phyloP scores from a whole-genome alignment of 1,284 basidiomycete genomes.

The Rugosomyces carneus region DNA sequence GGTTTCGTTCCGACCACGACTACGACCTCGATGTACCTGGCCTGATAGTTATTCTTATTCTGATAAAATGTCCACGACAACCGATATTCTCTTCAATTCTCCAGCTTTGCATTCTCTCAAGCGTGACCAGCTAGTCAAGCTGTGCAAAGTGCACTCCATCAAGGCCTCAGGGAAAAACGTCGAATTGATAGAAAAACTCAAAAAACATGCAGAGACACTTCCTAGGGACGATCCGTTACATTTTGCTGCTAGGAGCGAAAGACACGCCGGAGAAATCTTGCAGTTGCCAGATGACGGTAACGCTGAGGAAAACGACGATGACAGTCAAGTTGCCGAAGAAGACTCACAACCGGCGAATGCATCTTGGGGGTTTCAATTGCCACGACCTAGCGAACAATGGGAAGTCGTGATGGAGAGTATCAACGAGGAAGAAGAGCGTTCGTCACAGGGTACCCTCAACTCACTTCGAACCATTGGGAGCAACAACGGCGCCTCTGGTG shows the following conservation, averaged over 20 bases:
- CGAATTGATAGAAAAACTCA: conserved; percentile 62
- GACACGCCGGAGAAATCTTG: conserved; percentile 11
- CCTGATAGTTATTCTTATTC: neutral
- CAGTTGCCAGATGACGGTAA: conserved; percentile 18
- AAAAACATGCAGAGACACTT: conserved; percentile 54
- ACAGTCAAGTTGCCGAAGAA: conserved; percentile 23
- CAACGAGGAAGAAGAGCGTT: conserved; percentile 49
- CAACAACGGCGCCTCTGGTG: conserved; percentile 35
- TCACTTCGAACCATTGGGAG: conserved; percentile 35
- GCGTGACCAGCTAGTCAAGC: conserved; percentile 71
- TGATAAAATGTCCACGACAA: conserved; percentile 52
- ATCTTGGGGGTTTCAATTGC: conserved; percentile 21
- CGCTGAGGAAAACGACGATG: conserved; percentile 26
- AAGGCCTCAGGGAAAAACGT: conserved; percentile 73
- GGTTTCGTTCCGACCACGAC: conserved; percentile 3
- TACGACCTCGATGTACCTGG: conserved; percentile 9
- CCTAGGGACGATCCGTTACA: conserved; percentile 47
- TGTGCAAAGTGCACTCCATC: conserved; percentile 74
- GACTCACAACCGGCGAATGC: conserved; percentile 13
- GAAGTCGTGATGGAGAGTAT: conserved; percentile 74
- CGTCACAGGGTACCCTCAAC: conserved; percentile 41
- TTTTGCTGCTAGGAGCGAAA: conserved; percentile 43
- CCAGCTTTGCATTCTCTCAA: conserved; percentile 74
- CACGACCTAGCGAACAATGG: conserved; percentile 68
- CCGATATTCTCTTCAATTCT: conserved; percentile 74